A percentile compares a stretch with the other conserved stretches of the same genome.
Evolutionary conservation across 805 yeast species (phyloP).

Genomic region (Starmerella tilneyi): DNA sequence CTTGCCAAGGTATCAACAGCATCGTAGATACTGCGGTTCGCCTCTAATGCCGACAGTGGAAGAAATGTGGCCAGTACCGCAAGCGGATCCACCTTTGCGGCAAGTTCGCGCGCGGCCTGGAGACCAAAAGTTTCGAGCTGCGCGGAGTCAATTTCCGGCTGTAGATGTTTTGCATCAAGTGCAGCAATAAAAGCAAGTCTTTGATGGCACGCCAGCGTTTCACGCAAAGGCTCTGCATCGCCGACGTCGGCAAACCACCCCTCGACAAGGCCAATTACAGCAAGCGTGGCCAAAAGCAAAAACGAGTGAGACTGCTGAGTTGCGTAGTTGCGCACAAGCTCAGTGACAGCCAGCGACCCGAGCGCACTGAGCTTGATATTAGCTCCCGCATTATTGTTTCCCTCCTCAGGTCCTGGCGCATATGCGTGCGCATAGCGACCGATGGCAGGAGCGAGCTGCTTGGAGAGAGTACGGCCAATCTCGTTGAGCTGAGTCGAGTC

Average conservation of each 20-base stretch:
- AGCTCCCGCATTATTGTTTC: not conserved
- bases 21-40: not conserved
- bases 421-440: not conserved
- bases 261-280: constrained; percentile 21
- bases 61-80: constrained; percentile 1
- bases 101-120: constrained; percentile 8
- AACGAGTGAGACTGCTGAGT: constrained; percentile 11
- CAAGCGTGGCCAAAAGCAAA: constrained; percentile 9
- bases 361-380: constrained; percentile 9
- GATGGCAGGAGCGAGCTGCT: constrained; percentile 1
- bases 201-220: constrained; percentile 11
- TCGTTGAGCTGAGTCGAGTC: constrained; percentile 12
- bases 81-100: not conserved
- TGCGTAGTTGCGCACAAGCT: constrained; percentile 15
- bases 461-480: constrained; percentile 7
- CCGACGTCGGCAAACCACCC: constrained; percentile 17
- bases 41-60: not conserved
- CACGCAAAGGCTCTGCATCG: constrained; percentile 4
- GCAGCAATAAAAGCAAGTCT: constrained; percentile 7
- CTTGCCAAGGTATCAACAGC: constrained; percentile 1
- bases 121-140: constrained; percentile 12
- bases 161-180: constrained; percentile 8
- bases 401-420: not conserved
- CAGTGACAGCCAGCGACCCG: constrained; percentile 19
- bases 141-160: not conserved